Base-by-base conservation (phyloP, 345 rosid species). In the Dipteronia sinensis region DNA sequence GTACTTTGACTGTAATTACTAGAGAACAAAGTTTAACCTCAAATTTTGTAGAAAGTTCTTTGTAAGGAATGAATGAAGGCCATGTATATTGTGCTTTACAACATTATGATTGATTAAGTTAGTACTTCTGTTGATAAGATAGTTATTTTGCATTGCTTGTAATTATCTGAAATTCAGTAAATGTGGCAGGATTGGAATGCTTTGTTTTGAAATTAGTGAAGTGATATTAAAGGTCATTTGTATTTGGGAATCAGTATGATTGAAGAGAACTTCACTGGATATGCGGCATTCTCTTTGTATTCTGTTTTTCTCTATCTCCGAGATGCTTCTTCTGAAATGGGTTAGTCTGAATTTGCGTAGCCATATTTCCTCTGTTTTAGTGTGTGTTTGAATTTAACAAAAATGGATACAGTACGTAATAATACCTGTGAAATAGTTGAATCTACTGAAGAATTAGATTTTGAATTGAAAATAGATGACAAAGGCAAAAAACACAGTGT, bases 391-490 rank as follows among this genome's bases (percentile, higher is more conserved):
- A 65, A 76, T 78, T 19, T 25, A 2, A 27, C 16, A 46, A 65
- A 75, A 75, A 90, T 90, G 91, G 85, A 87, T 78, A 17, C 71
- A 10, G 19, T 74, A n/a, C 58, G 84, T 13, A 81, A 77, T 72
- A 81, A 77, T 72, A 81, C 84, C 51, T 84, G 84, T 76, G 97
- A 92, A 81, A 92, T 92, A 63, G 83, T 85, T 55, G 94, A 92
- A 81, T 77, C 88, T 7, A 77, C 74, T 56, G 90, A 89, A 69
- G 88, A 83, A 38, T 47, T 79, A 6, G 69, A 75, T 42, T 77
- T 72, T 76, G 83, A 79, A 64, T 68, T 58, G 2, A 80, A 78
- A 73, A 72, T 76, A 73, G 67, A 53, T 55, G 83, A 79, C 75
- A 74, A 76, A 61, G 80, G 67, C 62, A 76, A 85, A 75, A 85